Evolutionary conservation across 179 eudicot genomes (phyloP).

Genomic region (Silene vulgaris): DNA sequence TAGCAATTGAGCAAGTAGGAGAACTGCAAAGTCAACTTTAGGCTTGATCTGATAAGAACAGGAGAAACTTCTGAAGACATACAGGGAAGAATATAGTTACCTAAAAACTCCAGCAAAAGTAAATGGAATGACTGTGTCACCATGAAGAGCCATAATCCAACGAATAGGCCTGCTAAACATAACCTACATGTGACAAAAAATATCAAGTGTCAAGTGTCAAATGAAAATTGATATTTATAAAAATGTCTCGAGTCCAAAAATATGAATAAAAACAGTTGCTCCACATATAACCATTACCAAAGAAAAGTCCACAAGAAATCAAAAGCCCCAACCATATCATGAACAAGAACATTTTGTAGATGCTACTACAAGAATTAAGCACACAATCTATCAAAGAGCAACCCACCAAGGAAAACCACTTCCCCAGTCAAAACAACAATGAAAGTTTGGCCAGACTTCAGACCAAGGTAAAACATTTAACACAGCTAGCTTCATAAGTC

Average conservation of each 20-base stretch:
- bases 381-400: constrained; percentile 2
- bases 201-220: neutral
- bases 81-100: constrained; percentile 28
- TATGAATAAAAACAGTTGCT: neutral
- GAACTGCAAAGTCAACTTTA: too few relatives aligned
- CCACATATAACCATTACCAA: neutral
- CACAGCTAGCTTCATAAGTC: too few relatives aligned
- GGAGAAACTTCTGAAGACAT: neutral
- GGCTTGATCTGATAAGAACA: neutral
- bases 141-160: constrained; percentile 95
- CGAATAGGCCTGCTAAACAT: constrained; percentile 92
- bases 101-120: constrained; percentile 76
- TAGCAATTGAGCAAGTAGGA: neutral
- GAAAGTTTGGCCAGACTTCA: too few relatives aligned
- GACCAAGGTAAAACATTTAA: too few relatives aligned
- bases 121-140: constrained; percentile 71
- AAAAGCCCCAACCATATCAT: neutral
- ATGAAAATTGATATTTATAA: neutral
- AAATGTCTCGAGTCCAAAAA: neutral
- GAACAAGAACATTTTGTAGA: neutral
- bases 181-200: constrained; percentile 39
- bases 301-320: neutral
- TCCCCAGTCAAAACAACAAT: too few relatives aligned
- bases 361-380: neutral
- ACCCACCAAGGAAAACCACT: neutral